A percentile compares a stretch with the other conserved stretches of the same genome.
phyloP scores from a whole-genome alignment of 306 rosid species.

The Lupinus albus region DNA sequence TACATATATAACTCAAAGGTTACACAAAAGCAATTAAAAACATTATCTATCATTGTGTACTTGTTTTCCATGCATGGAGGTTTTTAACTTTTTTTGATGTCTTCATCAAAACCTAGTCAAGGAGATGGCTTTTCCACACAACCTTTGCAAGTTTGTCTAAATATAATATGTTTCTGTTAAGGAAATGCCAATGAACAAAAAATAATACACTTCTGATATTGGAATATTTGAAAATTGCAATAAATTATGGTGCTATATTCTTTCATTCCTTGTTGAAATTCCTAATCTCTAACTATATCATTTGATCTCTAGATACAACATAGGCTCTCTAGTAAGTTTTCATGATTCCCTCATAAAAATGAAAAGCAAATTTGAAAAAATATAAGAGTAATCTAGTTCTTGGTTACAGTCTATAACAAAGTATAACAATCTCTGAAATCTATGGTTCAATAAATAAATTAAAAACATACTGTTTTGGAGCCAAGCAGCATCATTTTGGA shows the following conservation, averaged over 20 bases:
- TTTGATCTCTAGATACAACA: constrained; percentile 47
- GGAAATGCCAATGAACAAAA: background rate
- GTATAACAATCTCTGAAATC: constrained; percentile 27
- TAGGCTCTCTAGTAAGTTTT: constrained; percentile 33
- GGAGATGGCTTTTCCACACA: no score
- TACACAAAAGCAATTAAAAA: no score
- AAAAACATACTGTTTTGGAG: constrained; percentile 7
- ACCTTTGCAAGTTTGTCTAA: background rate
- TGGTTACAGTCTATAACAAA: constrained; percentile 38
- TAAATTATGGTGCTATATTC: constrained; percentile 13
- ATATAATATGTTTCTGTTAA: background rate
- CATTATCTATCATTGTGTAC: no score
- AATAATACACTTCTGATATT: background rate
- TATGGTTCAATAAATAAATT: constrained; percentile 22
- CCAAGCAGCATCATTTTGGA: constrained; percentile 38
- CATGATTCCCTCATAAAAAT: background rate
- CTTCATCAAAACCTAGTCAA: no score
- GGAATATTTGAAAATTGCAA: constrained; percentile 25
- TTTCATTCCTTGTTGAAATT: constrained; percentile 23
- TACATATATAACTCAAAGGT: no score
- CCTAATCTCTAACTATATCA: constrained; percentile 40
- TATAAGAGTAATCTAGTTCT: constrained; percentile 29
- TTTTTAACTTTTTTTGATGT: no score
- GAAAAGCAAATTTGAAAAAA: background rate
- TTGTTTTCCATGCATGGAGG: no score